phyloP scores from a whole-genome alignment of 2,329 filamentous ascomycete species.

The Grosmannia huntii region DNA sequence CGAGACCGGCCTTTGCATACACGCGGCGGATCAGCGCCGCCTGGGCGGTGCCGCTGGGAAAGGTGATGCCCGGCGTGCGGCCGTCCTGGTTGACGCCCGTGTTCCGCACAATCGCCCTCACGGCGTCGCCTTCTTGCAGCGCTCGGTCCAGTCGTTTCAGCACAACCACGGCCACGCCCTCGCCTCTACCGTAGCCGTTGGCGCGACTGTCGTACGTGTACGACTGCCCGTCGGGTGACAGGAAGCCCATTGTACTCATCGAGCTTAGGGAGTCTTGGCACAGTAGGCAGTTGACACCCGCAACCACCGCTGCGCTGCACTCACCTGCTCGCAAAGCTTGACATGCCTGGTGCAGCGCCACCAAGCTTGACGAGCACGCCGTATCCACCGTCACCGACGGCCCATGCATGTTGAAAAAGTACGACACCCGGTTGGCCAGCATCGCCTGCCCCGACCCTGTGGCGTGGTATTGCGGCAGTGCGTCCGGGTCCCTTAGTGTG shows the following conservation, averaged over 20 bases:
- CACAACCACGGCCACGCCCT: conserved; percentile 30
- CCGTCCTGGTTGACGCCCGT: conserved; percentile 13
- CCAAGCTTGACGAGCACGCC: conserved; percentile 28
- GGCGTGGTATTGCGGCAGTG: conserved; percentile 18
- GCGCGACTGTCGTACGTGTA: conserved; percentile 26
- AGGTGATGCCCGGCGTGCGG: conserved; percentile 11
- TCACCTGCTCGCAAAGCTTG: conserved; percentile 15
- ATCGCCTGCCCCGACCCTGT: conserved; percentile 23
- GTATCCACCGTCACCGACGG: conserved; percentile 31
- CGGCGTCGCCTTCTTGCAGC: conserved; percentile 24
- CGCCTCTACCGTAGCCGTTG: conserved; percentile 36
- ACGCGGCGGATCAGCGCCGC: conserved; percentile 10
- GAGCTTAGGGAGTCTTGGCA: conserved; percentile 15
- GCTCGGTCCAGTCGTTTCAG: conserved; percentile 27
- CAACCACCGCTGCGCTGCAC: conserved; percentile 11
- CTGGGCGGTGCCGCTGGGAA: conserved; percentile 16
- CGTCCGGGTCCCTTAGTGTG: conserved; percentile 13
- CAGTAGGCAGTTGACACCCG: conserved; percentile 13
- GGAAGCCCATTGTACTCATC: conserved; percentile 39
- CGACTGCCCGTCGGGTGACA: conserved; percentile 10
- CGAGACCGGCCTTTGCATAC: conserved; percentile 10
- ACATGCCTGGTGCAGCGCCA: conserved; percentile 27
- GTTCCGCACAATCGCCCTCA: conserved; percentile 19
- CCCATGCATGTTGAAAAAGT: conserved; percentile 28
- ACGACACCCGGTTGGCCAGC: conserved; percentile 26